These are phyloP conservation scores for Alternaria infectoria DNA, from an alignment of 2,329 filamentous ascomycete genomes.

Conservation along the genomic window DNA sequence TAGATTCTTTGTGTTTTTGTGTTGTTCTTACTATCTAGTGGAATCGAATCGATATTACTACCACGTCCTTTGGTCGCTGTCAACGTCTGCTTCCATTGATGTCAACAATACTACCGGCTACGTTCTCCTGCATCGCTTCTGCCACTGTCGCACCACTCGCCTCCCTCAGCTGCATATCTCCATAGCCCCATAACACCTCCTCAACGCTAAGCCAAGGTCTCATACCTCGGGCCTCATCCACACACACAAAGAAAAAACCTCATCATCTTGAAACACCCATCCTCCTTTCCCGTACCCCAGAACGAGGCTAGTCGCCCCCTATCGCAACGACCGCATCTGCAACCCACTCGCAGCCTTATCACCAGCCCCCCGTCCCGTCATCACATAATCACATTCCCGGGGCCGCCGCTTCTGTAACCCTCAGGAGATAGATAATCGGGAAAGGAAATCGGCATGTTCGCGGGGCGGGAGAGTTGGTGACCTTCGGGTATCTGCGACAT, in stretches of 20 bases:
- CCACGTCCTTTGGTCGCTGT: neutral
- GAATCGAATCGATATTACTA: neutral
- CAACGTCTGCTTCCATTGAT: neutral
- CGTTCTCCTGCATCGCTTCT: too few relatives aligned
- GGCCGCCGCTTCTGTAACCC: neutral
- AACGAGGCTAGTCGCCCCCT: neutral
- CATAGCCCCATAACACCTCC: neutral
- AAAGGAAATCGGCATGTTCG: neutral
- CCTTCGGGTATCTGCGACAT: neutral
- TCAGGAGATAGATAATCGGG: neutral
- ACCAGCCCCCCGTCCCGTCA: neutral
- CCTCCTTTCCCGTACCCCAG: neutral
- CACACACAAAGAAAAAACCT: neutral
- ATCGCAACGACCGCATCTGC: neutral
- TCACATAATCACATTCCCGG: neutral
- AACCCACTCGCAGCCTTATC: neutral
- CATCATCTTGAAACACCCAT: neutral
- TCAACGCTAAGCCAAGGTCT: neutral
- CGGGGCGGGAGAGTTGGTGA: neutral
- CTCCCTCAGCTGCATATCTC: neutral
- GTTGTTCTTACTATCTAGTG: neutral
- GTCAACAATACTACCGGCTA: neutral
- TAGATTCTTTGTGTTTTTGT: neutral
- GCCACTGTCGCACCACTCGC: neutral
- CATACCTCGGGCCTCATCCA: neutral